These are phyloP conservation scores for Singerocomus inundabilis DNA, from an alignment of 1,284 basidiomycete genomes.

Conservation along the genomic window DNA sequence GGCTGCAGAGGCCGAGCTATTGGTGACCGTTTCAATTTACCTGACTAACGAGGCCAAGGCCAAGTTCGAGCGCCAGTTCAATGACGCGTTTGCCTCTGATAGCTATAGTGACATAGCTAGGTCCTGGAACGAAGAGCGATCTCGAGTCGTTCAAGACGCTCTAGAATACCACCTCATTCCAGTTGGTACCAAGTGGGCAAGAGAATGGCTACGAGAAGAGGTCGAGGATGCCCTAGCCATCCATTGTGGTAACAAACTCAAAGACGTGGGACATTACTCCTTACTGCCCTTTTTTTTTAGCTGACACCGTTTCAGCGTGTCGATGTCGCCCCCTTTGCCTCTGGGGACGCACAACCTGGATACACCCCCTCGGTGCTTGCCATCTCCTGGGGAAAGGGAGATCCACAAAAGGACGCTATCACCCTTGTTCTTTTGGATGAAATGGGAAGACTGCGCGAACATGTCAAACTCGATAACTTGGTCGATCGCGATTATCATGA, in stretches of 20 bases:
- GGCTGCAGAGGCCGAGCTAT: slow-evolving; percentile 84
- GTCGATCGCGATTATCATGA: slow-evolving; percentile 64
- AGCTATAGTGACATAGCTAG: slow-evolving; percentile 82
- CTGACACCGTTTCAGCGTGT: slow-evolving; percentile 49
- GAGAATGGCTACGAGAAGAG: slow-evolving; percentile 88
- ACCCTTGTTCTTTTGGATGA: slow-evolving; percentile 86
- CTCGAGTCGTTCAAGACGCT: slow-evolving; percentile 75
- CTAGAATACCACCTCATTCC: slow-evolving; percentile 82
- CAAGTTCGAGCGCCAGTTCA: slow-evolving; percentile 71
- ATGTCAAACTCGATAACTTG: slow-evolving; percentile 87
- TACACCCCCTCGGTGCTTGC: slow-evolving; percentile 86
- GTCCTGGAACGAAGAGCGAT: slow-evolving; percentile 92
- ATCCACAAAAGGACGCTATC: slow-evolving; percentile 88
- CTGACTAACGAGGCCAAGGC: slow-evolving; percentile 64
- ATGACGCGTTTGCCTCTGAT: slow-evolving; percentile 82
- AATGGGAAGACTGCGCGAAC: slow-evolving; percentile 85
- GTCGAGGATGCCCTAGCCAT: slow-evolving; percentile 82
- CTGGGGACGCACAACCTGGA: slow-evolving; percentile 61
- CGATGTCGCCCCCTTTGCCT: slow-evolving; percentile 73
- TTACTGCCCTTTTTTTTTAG: slow-evolving; percentile 9
- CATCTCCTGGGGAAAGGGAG: slow-evolving; percentile 93
- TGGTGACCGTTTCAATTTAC: slow-evolving; percentile 77
- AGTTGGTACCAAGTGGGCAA: slow-evolving; percentile 80
- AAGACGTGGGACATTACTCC: slow-evolving; percentile 53
- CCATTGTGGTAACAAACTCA: slow-evolving; percentile 66